phyloP scores from a whole-genome alignment of 805 yeast species.

The Ogataea angusta region DNA sequence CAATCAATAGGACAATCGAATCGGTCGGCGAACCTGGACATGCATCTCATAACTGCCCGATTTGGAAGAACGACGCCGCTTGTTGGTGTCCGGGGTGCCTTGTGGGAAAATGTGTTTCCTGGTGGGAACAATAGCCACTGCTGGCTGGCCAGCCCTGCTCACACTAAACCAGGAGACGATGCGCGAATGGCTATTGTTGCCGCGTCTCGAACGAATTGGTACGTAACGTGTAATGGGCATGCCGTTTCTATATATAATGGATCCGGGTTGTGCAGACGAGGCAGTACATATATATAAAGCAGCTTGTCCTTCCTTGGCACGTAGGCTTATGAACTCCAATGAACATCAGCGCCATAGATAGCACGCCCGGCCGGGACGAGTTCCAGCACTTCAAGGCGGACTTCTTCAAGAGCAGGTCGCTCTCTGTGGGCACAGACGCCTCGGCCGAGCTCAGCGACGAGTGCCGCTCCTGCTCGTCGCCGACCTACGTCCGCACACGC shows the following conservation, averaged over 20 bases:
- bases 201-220: neutral
- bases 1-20: neutral
- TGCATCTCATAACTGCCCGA: constrained; percentile 7
- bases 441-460: constrained; percentile 4
- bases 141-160: constrained; percentile 5
- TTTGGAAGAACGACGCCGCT: neutral
- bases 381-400: constrained; percentile 20
- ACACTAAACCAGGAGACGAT: neutral
- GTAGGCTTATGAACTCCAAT: constrained; percentile 4
- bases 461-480: constrained; percentile 9
- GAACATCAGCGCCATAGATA: constrained; percentile 11
- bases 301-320: constrained; percentile 1
- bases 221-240: constrained; percentile 3
- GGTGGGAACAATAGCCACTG: neutral
- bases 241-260: neutral
- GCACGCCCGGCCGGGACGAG: constrained; percentile 3
- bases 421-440: constrained; percentile 12
- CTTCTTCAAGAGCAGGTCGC: constrained; percentile 18
- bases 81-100: neutral
- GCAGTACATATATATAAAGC: constrained; percentile 2
- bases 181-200: neutral
- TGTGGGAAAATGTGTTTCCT: neutral
- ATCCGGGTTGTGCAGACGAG: neutral
- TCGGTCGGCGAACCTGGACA: neutral
- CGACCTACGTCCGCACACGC: constrained; percentile 9